Evolutionary conservation across 2,329 filamentous ascomycete genomes (phyloP).

Genomic region (Claviceps digitariae): DNA sequence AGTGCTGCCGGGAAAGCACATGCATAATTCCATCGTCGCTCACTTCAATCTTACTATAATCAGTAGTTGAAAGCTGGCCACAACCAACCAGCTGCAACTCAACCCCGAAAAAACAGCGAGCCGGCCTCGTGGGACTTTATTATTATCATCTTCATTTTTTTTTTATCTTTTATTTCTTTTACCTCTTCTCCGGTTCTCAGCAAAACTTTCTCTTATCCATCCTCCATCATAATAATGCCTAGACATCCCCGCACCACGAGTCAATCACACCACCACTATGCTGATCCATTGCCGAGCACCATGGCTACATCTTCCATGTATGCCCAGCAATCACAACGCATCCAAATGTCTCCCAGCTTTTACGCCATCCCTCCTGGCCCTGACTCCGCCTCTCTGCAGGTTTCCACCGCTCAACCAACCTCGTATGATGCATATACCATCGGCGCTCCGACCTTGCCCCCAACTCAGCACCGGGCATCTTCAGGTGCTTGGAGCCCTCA

Average conservation of each 20-base stretch:
- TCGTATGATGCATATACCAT: constrained; percentile 27
- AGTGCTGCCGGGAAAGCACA: constrained; percentile 3
- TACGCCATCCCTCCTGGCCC: constrained; percentile 24
- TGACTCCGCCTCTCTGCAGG: constrained; percentile 14
- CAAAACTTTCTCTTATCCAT: constrained; percentile 4
- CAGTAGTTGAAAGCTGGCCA: constrained; percentile 7
- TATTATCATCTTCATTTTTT: neutral
- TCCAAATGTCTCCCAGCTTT: constrained; percentile 25
- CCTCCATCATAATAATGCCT: constrained; percentile 28
- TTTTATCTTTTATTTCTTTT: neutral
- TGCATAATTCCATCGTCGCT: constrained; percentile 1
- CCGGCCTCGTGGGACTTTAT: constrained; percentile 6
- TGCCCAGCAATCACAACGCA: constrained; percentile 26
- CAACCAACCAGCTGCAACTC: constrained; percentile 1
- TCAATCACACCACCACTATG: constrained; percentile 17
- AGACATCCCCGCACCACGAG: constrained; percentile 30
- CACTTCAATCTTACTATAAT: constrained; percentile 14
- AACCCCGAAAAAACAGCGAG: constrained; percentile 1
- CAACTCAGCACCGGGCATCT: constrained; percentile 41
- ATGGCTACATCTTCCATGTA: constrained; percentile 30
- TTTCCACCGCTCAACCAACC: constrained; percentile 9
- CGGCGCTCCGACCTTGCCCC: constrained; percentile 21
- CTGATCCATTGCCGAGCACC: constrained; percentile 24
- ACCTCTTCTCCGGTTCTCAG: constrained; percentile 5
- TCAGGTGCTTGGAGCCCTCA: constrained; percentile 58